Conservation (phyloP, 2,329 filamentous ascomycete species). For the Hypomyces rosellus region DNA sequence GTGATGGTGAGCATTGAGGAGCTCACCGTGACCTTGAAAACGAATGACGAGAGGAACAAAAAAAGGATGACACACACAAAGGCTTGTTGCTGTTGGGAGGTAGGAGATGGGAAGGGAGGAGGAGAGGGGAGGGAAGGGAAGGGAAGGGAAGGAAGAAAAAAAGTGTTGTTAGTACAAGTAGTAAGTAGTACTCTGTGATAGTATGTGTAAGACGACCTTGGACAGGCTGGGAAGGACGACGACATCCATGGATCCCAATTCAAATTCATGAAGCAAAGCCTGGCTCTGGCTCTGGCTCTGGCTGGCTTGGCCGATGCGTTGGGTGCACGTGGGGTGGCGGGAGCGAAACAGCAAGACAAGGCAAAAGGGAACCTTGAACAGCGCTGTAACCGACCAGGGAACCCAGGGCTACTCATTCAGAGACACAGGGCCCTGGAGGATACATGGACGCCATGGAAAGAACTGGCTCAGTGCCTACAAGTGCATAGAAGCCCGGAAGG, state of each 20-base stretch:
- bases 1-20: not conserved
- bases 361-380: no score
- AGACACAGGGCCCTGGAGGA: not conserved
- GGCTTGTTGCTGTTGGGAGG: not conserved
- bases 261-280: no score
- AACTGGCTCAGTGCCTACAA: not conserved
- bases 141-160: not conserved
- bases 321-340: no score
- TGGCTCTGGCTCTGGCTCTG: no score
- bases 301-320: no score
- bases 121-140: not conserved
- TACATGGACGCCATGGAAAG: not conserved
- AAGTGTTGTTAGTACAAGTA: not conserved
- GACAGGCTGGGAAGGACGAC: no score
- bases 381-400: no score
- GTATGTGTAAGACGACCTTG: no score
- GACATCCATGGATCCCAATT: no score
- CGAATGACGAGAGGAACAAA: conserved; percentile 2
- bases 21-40: conserved; percentile 1
- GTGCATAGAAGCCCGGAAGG: not conserved
- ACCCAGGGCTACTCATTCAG: not conserved
- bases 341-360: no score
- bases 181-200: no score
- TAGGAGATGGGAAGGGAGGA: not conserved
- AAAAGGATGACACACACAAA: not conserved